phyloP scores from a whole-genome alignment of 1,284 basidiomycete species.

The Retiboletus flavoniger region DNA sequence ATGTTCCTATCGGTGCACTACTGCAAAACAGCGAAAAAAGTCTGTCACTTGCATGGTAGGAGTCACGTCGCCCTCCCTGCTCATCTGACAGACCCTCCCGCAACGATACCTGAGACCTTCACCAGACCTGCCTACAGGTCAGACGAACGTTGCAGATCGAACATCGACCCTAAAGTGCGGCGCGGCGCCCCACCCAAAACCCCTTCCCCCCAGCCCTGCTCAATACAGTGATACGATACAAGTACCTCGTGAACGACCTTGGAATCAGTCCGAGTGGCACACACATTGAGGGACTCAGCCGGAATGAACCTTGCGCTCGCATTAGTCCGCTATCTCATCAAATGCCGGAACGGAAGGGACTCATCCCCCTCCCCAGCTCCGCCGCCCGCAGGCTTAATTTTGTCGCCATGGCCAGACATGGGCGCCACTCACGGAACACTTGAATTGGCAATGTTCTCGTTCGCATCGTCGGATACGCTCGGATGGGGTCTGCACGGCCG shows the following conservation, averaged over 20 bases:
- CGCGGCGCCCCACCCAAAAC: constrained; percentile 25
- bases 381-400: constrained; percentile 35
- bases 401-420: constrained; percentile 38
- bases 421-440: constrained; percentile 9
- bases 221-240: constrained; percentile 41
- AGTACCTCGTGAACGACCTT: constrained; percentile 39
- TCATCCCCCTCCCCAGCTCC: constrained; percentile 14
- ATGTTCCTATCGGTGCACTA: constrained; percentile 1
- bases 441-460: constrained; percentile 8
- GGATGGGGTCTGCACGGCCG: constrained; percentile 23
- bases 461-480: constrained; percentile 16
- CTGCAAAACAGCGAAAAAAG: constrained; percentile 2
- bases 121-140: background rate
- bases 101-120: background rate
- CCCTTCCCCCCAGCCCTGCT: constrained; percentile 47
- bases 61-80: constrained; percentile 1
- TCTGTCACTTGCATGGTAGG: background rate
- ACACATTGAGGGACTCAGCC: constrained; percentile 40
- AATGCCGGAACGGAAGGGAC: constrained; percentile 14
- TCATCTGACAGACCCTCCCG: background rate
- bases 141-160: constrained; percentile 18
- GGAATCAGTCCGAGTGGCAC: constrained; percentile 38
- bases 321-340: constrained; percentile 21
- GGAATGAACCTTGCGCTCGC: constrained; percentile 35
- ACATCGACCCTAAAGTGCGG: constrained; percentile 23